phyloP scores from a whole-genome alignment of 352 stramenopile genomes.

The Globisporangium nagaii region DNA sequence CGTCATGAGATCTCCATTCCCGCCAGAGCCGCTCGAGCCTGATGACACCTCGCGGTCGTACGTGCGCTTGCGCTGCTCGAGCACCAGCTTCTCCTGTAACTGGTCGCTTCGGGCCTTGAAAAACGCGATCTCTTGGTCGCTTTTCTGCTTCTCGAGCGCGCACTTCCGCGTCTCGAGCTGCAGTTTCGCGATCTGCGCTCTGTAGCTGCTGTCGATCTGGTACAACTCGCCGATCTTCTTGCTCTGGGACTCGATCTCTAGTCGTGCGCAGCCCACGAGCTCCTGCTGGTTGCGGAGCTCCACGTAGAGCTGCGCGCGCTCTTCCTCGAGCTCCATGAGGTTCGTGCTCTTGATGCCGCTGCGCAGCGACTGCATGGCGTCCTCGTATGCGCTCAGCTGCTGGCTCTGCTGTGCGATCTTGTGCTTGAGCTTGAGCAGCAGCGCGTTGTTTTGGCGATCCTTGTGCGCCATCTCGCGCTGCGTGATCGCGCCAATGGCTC shows the following conservation, averaged over 20 bases:
- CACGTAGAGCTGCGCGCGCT: conserved; percentile 38
- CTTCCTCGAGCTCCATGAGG: conserved; percentile 57
- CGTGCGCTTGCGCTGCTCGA: conserved; percentile 47
- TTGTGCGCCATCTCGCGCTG: conserved; percentile 38
- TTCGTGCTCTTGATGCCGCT: conserved; percentile 40
- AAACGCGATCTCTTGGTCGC: conserved; percentile 42
- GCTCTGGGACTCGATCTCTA: conserved; percentile 22
- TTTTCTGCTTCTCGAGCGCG: conserved; percentile 34
- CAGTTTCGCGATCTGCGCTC: conserved; percentile 27
- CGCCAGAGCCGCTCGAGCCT: background rate
- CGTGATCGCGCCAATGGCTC: background rate
- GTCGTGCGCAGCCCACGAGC: conserved; percentile 18
- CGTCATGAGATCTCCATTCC: conserved; percentile 1
- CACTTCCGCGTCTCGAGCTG: conserved; percentile 34
- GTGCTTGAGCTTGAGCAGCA: conserved; percentile 45
- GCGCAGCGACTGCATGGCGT: conserved; percentile 51
- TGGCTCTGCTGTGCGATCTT: conserved; percentile 54
- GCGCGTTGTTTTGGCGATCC: conserved; percentile 39
- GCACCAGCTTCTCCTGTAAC: conserved; percentile 35
- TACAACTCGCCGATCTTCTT: conserved; percentile 24
- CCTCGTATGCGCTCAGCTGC: conserved; percentile 45
- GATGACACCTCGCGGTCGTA: conserved; percentile 35
- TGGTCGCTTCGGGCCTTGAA: conserved; percentile 27
- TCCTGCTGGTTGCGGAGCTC: conserved; percentile 33
- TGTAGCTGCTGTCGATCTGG: conserved; percentile 22